Conservation (phyloP, 164 flowering plant species). For the Buxus sempervirens region DNA sequence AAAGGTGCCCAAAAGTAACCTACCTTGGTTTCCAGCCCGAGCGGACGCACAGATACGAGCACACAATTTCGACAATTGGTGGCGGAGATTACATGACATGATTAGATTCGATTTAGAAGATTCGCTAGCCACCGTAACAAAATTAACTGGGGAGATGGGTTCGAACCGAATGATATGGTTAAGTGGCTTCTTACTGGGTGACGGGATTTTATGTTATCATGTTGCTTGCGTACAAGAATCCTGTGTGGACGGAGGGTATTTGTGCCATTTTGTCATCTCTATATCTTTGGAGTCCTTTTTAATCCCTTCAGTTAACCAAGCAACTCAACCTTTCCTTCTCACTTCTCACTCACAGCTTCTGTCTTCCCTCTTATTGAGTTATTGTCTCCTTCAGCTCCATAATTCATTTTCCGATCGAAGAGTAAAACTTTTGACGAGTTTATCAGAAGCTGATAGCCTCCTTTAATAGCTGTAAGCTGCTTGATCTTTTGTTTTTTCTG, state of each 20-base stretch:
- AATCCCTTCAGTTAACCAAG: too few species aligned
- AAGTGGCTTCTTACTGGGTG: too few species aligned
- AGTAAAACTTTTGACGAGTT: background rate
- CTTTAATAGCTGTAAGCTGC: slow-evolving; percentile 16
- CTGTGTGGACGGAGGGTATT: slow-evolving; percentile 24
- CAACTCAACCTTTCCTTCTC: too few species aligned
- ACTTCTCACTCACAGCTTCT: slow-evolving; percentile 12
- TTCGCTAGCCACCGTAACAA: background rate
- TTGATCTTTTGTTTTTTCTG: background rate
- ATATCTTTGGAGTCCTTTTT: slow-evolving; percentile 17
- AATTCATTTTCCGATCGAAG: slow-evolving; percentile 2
- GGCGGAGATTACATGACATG: background rate
- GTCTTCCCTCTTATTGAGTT: background rate
- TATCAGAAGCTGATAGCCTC: background rate
- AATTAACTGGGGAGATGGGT: background rate
- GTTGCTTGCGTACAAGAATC: too few species aligned
- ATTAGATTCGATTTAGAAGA: background rate
- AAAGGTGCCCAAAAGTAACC: too few species aligned
- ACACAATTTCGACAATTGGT: too few species aligned
- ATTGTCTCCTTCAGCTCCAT: background rate
- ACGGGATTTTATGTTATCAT: too few species aligned
- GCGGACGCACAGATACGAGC: too few species aligned
- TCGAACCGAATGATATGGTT: background rate
- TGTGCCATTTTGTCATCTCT: slow-evolving; percentile 31
- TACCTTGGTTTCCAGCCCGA: too few species aligned